Base-by-base conservation (phyloP, 257 asterid species). In the Paulownia fortunei region DNA sequence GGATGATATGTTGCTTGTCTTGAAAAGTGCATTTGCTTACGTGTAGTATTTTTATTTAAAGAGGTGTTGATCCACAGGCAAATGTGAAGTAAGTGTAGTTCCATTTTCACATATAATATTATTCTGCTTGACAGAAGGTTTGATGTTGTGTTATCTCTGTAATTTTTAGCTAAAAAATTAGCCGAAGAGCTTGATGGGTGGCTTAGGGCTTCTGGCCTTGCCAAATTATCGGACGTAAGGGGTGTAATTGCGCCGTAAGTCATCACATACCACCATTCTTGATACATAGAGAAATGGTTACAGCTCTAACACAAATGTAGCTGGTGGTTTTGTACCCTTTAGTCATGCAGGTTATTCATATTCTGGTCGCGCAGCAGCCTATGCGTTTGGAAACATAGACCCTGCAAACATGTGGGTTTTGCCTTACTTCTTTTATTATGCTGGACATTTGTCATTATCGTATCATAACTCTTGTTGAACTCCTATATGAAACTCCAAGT, bases 321-420 rank as follows among this genome's bases (percentile, higher is more conserved):
- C 64, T 78, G 78, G 76, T 78, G 64, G n/a, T 77, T 39, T 83
- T 81, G 62, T 77, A 60, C 72, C 79, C 61, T 78, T 72, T 84
- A 96, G 99, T 87, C 99, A 96, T 89, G 99, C 99, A 87, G 99
- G 99, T 82, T 96, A 93, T 76, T 93, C 99, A 3, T 96, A 96
- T 82, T 96, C 99, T 51, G 99, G 99, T 37, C 92, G 94, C 61
- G 98, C 99, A 36, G 98, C 99, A 49, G 98, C 99, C 80, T 96
- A 86, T 81, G 99, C 99, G 21, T 96, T 96, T 86, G 99, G 96
- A 64, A 93, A 89, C 83, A 96, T 96, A 37, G 92, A 96, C 75
- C 98, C 99, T 23, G 82, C 87, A 27, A 89, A 81, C 87, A 91
- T 90, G 99, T 95, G 70, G 36, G 87, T 64, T 64, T 49, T 23